Evolutionary conservation across 352 stramenopile species (phyloP), one percentile per base, ranked within the genome.

Genomic region (Globisporangium ultimum): DNA sequence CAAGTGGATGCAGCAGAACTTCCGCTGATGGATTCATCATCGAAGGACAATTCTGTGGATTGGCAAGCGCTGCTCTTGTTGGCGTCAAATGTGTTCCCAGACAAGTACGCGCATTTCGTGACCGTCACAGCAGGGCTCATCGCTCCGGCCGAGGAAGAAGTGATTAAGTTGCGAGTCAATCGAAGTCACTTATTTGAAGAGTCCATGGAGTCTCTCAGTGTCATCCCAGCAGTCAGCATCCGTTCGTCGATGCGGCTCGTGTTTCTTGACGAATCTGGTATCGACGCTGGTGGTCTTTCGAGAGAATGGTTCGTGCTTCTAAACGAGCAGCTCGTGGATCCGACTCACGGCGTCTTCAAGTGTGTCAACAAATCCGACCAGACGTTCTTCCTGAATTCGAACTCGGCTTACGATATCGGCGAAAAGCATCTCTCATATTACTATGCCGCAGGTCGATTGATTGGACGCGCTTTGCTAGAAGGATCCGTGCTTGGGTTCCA

Each of bases 401-500:
- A 80, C 52, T 79, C 78, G 18, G 55, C 24, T 3, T 18, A 60
- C n/a, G 34, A 55, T 1, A 47, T 76, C 22, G 73, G 64, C 17
- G 65, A 70, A n/a, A 63, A 78, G 12, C 56, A 87, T 48, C 18
- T 88, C 9, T 53, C 61, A 17, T 72, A 85, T 28, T 80, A 66
- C n/a, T 76, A 81, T 32, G 77, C 73, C 3, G 48, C 61, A 47
- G 76, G 77, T 1, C 77, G 78, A 0, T 50, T 86, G 9, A 55
- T 91, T 4, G 78, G 80, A 10, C 67, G 74, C 20, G 70, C 69
- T 1, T 55, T 86, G 20, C 55, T 88, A 12, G 96, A 98, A 61
- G 80, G 89, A 48, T 89, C 98, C 62, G 68, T 98, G 9, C 80
- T 98, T 2, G 72, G 77, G 24, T 93, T 95, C 32, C 96, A 98